Conservation (phyloP, 257 asterid genomes). For the Cynanchum wilfordii region DNA sequence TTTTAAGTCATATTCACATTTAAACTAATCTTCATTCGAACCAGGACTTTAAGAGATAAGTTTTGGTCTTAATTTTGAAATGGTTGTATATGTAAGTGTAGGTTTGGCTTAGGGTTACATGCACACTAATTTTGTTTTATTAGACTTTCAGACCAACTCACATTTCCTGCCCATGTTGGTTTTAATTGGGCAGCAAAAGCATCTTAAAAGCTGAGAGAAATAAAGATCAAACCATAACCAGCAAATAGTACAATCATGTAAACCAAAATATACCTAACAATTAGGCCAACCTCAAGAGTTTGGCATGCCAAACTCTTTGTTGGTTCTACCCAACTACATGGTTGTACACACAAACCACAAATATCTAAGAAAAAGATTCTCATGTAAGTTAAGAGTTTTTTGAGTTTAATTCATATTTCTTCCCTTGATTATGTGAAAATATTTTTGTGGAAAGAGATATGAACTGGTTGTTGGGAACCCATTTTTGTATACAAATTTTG, state of each 20-base stretch:
- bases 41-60: too few relatives aligned
- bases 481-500: neutral
- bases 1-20: too few relatives aligned
- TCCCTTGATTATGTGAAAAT: neutral
- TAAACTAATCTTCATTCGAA: too few relatives aligned
- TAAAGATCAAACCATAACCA: neutral
- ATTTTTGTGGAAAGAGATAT: neutral
- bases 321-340: neutral
- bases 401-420: too few relatives aligned
- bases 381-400: too few relatives aligned
- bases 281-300: constrained; percentile 22
- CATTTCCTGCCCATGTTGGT: neutral
- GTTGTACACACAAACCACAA: neutral
- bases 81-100: too few relatives aligned
- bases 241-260: neutral
- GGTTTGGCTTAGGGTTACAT: too few relatives aligned
- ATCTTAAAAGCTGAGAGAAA: neutral
- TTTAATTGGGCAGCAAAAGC: neutral
- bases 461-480: neutral
- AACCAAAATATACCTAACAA: constrained; percentile 8
- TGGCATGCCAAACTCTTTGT: constrained; percentile 25
- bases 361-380: neutral
- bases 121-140: too few relatives aligned
- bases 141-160: too few relatives aligned
- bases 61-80: too few relatives aligned